These are phyloP conservation scores for Elsinoe batatas DNA, from an alignment of 2,329 filamentous ascomycete species.

Conservation along the genomic window DNA sequence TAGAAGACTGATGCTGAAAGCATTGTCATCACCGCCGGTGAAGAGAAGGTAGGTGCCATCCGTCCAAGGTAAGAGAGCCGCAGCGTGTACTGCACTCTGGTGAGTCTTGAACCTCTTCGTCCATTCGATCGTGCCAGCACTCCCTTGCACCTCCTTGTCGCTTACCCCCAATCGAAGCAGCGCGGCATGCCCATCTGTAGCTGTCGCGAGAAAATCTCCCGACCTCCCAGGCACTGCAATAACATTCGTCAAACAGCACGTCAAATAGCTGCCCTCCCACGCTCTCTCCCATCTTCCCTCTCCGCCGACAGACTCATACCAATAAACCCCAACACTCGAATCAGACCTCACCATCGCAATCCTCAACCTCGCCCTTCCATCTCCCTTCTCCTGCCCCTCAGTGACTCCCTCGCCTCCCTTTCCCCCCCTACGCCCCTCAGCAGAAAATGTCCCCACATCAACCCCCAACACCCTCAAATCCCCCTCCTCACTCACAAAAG, in stretches of 20 bases:
- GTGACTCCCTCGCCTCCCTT: conserved; percentile 13
- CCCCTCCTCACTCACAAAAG: conserved; percentile 34
- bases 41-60: conserved; percentile 44
- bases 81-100: conserved; percentile 66
- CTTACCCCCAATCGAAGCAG: conserved; percentile 39
- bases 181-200: conserved; percentile 70
- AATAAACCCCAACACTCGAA: conserved; percentile 11
- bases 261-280: conserved; percentile 35
- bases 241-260: conserved; percentile 60
- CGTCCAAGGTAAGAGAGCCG: conserved; percentile 28
- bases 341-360: conserved; percentile 5
- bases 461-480: conserved; percentile 30
- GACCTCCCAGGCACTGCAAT: conserved; percentile 25
- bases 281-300: conserved; percentile 27
- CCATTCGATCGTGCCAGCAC: conserved; percentile 24
- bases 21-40: conserved; percentile 84
- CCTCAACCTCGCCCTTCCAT: conserved; percentile 11
- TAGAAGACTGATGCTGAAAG: conserved; percentile 48
- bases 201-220: conserved; percentile 22
- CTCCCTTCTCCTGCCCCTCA: background rate
- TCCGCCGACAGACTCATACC: conserved; percentile 18
- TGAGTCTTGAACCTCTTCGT: conserved; percentile 48
- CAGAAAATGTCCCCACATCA: conserved; percentile 34
- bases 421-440: conserved; percentile 34
- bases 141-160: background rate